Evolutionary conservation across 441 rosid species (phyloP).

Genomic region (Raphanus hybrid): DNA sequence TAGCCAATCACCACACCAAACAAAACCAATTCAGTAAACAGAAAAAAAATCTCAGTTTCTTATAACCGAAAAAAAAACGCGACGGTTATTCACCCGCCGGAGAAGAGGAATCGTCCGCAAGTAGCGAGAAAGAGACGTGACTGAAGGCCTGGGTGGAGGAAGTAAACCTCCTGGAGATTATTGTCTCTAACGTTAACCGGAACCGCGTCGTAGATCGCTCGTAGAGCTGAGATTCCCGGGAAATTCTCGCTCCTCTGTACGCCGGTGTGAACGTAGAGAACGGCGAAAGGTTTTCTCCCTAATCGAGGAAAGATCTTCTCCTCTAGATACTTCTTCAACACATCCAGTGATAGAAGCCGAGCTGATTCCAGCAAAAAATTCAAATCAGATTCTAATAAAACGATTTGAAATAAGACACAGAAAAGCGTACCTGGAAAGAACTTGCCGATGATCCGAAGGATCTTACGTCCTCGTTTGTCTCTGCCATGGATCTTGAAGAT

Average conservation of each 20-base stretch:
- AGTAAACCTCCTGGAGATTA: slow-evolving; percentile 70
- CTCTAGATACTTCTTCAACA: slow-evolving; percentile 55
- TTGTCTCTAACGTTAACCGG: slow-evolving; percentile 63
- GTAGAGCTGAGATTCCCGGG: slow-evolving; percentile 73
- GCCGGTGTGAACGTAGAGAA: slow-evolving; percentile 72
- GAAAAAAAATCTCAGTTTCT: neutral
- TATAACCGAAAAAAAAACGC: neutral
- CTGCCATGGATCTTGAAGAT: slow-evolving; percentile 77
- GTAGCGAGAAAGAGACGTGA: slow-evolving; percentile 87
- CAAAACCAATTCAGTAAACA: neutral
- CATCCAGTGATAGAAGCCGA: slow-evolving; percentile 59
- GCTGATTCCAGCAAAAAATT: slow-evolving; percentile 42
- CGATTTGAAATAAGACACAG: too few species aligned
- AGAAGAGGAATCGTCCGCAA: slow-evolving; percentile 73
- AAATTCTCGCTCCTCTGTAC: slow-evolving; percentile 71
- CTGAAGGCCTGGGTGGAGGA: slow-evolving; percentile 80
- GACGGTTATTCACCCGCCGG: slow-evolving; percentile 59
- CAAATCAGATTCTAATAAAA: neutral
- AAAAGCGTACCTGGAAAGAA: slow-evolving; percentile 59
- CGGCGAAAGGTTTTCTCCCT: slow-evolving; percentile 60
- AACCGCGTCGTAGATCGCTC: slow-evolving; percentile 72
- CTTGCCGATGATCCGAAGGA: slow-evolving; percentile 70
- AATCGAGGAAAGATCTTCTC: slow-evolving; percentile 65
- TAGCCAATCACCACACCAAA: slow-evolving; percentile 34
- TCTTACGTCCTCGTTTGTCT: slow-evolving; percentile 75